A percentile compares a stretch with the other conserved stretches of the same genome.
Conservation (phyloP, 257 asterid species). For the Pogostemon cablin region DNA sequence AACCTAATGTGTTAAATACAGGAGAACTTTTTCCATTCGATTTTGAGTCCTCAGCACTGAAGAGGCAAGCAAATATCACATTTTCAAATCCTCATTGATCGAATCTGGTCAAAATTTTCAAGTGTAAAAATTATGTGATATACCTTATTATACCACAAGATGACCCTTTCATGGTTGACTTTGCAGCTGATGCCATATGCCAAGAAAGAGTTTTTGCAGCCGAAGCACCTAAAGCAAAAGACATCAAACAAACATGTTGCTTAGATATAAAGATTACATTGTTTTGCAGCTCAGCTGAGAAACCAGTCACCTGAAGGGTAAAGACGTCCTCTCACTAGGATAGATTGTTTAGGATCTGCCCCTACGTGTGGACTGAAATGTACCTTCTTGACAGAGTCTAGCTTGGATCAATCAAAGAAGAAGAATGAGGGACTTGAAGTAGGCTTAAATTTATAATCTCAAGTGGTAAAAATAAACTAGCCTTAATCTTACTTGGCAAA, state of each 20-base stretch:
- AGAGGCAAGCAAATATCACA: slow-evolving; percentile 38
- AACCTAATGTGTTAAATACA: slow-evolving; percentile 57
- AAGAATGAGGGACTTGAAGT: slow-evolving; percentile 30
- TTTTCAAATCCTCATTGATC: slow-evolving; percentile 24
- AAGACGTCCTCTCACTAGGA: slow-evolving; percentile 57
- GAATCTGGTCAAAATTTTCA: slow-evolving; percentile 13
- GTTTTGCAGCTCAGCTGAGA: slow-evolving; percentile 21
- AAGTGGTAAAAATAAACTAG: slow-evolving; percentile 6
- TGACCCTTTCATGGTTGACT: slow-evolving; percentile 77
- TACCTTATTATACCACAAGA: slow-evolving; percentile 66
- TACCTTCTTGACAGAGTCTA: slow-evolving; percentile 89
- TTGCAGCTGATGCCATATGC: slow-evolving; percentile 97
- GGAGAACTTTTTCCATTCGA: slow-evolving; percentile 42
- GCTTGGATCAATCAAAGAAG: slow-evolving; percentile 31
- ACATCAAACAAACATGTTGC: slow-evolving; percentile 6
- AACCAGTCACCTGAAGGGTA: slow-evolving; percentile 65
- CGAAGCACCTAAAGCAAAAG: slow-evolving; percentile 58
- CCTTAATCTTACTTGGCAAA: slow-evolving; percentile 70
- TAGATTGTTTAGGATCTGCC: slow-evolving; percentile 61
- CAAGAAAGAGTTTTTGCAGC: slow-evolving; percentile 89
- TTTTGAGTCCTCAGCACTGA: slow-evolving; percentile 67
- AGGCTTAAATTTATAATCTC: slow-evolving; percentile 21
- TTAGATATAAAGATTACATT: neutral
- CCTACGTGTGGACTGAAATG: slow-evolving; percentile 71
- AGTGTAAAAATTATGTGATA: slow-evolving; percentile 31